Percentiles rank a stretch among this genome's conserved stretches.
Conservation (phyloP, 179 eudicot species). For the Patellifolia procumbens region DNA sequence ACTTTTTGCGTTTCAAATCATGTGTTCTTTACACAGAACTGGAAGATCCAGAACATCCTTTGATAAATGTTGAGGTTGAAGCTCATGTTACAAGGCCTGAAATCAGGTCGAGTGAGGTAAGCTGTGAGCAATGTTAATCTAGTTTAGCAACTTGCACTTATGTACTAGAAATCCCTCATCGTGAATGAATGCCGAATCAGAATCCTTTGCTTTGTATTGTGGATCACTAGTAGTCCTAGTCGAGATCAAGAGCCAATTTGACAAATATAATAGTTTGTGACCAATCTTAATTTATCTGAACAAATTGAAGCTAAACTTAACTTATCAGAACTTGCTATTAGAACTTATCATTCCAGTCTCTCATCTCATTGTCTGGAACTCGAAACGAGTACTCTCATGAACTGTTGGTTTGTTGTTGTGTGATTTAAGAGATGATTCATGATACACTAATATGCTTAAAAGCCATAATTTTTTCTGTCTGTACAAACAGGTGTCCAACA, state of each 20-base stretch:
- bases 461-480: slow-evolving; percentile 5
- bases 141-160: background rate
- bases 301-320: too few relatives aligned
- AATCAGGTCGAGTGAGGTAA: slow-evolving; percentile 89
- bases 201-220: background rate
- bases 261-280: background rate
- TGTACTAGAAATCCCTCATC: background rate
- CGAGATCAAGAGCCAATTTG: background rate
- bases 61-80: slow-evolving; percentile 87
- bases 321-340: too few relatives aligned
- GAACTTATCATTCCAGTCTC: background rate
- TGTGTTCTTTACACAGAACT: slow-evolving; percentile 88
- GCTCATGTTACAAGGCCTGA: slow-evolving; percentile 99
- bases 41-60: slow-evolving; percentile 71
- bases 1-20: slow-evolving; percentile 87
- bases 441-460: background rate
- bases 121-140: background rate
- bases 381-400: background rate
- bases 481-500: slow-evolving; percentile 75
- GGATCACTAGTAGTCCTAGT: background rate
- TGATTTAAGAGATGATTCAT: background rate
- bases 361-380: background rate
- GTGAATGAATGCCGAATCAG: background rate
- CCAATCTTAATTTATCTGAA: too few relatives aligned
- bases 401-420: background rate